phyloP scores from a whole-genome alignment of 352 stramenopile genomes.

The Pythium sukuiense region DNA sequence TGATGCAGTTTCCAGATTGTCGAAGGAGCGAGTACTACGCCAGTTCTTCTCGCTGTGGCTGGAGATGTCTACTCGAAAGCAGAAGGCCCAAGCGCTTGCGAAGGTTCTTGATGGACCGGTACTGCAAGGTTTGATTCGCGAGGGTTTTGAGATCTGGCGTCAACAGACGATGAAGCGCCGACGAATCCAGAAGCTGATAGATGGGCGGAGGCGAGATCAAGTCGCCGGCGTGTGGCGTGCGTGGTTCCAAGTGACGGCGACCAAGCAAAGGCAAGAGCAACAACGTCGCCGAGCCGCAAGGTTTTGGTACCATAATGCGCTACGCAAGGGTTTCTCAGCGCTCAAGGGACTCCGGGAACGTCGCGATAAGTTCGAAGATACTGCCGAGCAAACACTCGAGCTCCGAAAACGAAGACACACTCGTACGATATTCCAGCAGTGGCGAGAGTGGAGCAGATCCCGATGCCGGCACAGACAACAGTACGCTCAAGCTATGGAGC shows the following conservation, averaged over 20 bases:
- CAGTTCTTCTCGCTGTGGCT: conserved; percentile 19
- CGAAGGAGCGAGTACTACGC: conserved; percentile 6
- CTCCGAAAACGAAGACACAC: neutral
- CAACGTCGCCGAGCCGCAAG: conserved; percentile 19
- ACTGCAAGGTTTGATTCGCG: neutral
- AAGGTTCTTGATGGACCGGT: conserved; percentile 12
- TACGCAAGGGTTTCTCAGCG: conserved; percentile 13
- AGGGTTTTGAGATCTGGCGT: conserved; percentile 15
- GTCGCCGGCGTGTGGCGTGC: conserved; percentile 11
- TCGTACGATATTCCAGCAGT: neutral
- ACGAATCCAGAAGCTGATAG: neutral
- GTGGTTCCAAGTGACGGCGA: conserved; percentile 11
- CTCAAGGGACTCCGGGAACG: neutral
- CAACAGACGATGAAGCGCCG: neutral
- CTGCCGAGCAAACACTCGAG: neutral
- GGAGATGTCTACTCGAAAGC: neutral
- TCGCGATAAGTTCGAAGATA: neutral
- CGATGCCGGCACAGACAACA: neutral
- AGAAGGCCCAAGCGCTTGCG: conserved; percentile 1
- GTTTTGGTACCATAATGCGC: conserved; percentile 21
- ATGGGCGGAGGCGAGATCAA: neutral
- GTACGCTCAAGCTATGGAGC: neutral
- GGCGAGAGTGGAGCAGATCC: neutral
- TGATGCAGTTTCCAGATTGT: conserved; percentile 6
- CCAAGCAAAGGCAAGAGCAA: conserved; percentile 8